Base-by-base conservation (phyloP, 2,329 filamentous ascomycete species). In the Trichoderma breve region DNA sequence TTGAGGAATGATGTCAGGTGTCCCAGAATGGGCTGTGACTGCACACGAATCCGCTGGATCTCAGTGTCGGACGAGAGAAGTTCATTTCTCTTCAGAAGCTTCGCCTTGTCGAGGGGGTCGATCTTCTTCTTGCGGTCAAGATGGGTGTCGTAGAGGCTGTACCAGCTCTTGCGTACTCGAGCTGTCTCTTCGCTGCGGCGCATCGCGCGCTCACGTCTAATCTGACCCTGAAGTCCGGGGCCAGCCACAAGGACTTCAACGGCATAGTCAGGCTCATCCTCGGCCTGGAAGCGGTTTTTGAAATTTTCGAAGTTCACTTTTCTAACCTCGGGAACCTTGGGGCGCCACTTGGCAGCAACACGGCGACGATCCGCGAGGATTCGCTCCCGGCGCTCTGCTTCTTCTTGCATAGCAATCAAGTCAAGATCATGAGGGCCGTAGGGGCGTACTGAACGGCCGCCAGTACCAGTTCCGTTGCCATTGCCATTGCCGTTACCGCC, bases 291-390 rank as follows among this genome's bases (percentile, higher is more conserved):
- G 67, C 81, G 78, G 73, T 84, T 84, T 75, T 84, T 84, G 77
- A 83, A 84, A 74, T 81, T 79, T 73, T 83, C 82, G 70, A 83
- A 84, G 75, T 82, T 81, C 69, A 82, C 79, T 72, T 79, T 82
- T 63, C 81, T 79, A n/a, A 82, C 80, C 30, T 80, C 78, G n/a
- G 68, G 81, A 24, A 85, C 80, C 80, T 83, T 83, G 71, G 80
- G 75, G 1, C 80, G 80, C 81, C 81, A 83, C 72, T 83, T 83
- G 65, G 81, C 76, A 14, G 78, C 80, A 12, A 74, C 76, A 39
- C 81, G 80, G 28, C 79, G 80, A 11, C 76, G 78, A 55, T 82
- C 79, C 18, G 81, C 77, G 15, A 82, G 75, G 61, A 82, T 80
- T 3, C 78, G 77, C 70, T 83, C 79, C 6, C 81, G 81, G 15